Base-by-base conservation (phyloP, 345 rosid species). In the Noccaea bulbosa region DNA sequence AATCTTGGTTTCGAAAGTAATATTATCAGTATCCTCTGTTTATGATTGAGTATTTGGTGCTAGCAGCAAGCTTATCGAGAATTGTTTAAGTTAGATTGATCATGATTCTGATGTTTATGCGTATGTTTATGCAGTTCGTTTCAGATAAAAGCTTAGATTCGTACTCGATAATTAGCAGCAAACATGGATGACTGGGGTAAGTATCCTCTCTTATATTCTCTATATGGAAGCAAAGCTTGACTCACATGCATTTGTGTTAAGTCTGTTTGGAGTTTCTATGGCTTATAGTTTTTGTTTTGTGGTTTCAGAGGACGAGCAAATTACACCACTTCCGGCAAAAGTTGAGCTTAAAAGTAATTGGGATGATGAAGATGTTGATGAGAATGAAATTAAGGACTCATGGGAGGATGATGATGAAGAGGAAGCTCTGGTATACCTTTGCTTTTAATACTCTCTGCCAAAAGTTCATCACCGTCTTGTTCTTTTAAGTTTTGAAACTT, bases 341-440 rank as follows among this genome's bases (percentile, higher is more conserved):
- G 86, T 64, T 47, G 84, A 60, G 16, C 79, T 83, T 33, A 81
- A 79, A 85, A 88, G 66, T 46, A 76, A 71, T 4, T 95, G 99
- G 99, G 96, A 95, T 69, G 99, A 90, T 66, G 99, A 94, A 67
- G 98, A 95, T 74, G 83, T 81, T 46, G 98, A 95, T 72, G 98
- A 89, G 9, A 55, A 80, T 75, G 97, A 87, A 73, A 82, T 95
- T 61, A 95, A 92, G 78, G 99, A 94, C 37, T 94, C 99, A 8
- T 94, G 98, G 99, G 99, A 94, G 74, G 98, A 92, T 78, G 99
- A 95, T 46, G 98, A 93, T 45, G 96, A 93, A 69, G 92, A 89
- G 75, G 86, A 87, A 62, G 81, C 85, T 77, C 81, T 69, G 76
- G 99, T 92, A 89, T 69, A n/a, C 1, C 58, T 44, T 51, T 0